Percentiles rank a stretch among this genome's conserved stretches.
These are phyloP conservation scores for Russula vinacea DNA, from an alignment of 768 basidiomycete species.

Conservation along the genomic window DNA sequence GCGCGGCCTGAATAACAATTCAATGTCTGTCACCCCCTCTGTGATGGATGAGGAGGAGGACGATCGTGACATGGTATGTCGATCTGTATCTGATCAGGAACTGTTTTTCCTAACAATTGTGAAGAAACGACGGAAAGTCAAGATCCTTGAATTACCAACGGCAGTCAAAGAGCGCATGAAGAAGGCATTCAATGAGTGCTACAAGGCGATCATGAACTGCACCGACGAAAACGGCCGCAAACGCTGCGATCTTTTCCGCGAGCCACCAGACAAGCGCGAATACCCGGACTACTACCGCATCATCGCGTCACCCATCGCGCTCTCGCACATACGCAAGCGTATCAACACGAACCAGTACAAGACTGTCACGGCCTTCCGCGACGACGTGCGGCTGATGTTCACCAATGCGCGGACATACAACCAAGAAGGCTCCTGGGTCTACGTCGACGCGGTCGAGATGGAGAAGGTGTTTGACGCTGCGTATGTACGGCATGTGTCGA, in stretches of 20 bases:
- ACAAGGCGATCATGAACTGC: slow-evolving; percentile 67
- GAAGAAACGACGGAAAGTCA: slow-evolving; percentile 86
- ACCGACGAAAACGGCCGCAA: slow-evolving; percentile 72
- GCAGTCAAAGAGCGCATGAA: slow-evolving; percentile 74
- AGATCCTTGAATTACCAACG: slow-evolving; percentile 54
- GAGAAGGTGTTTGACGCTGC: slow-evolving; percentile 79
- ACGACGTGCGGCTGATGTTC: slow-evolving; percentile 90
- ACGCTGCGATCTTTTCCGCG: slow-evolving; percentile 84
- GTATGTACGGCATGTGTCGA: slow-evolving; percentile 60
- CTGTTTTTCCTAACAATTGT: not conserved
- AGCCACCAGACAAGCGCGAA: slow-evolving; percentile 79
- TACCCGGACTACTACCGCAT: slow-evolving; percentile 93
- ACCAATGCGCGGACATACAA: slow-evolving; percentile 92
- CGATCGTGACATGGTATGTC: slow-evolving; percentile 56
- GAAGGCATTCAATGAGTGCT: slow-evolving; percentile 73
- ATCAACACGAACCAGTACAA: slow-evolving; percentile 66
- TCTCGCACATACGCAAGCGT: slow-evolving; percentile 82
- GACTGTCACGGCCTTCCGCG: slow-evolving; percentile 63
- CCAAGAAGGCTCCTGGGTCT: slow-evolving; percentile 93
- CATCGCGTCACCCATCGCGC: slow-evolving; percentile 83
- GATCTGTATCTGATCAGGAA: slow-evolving; percentile 33
- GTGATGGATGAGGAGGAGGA: slow-evolving; percentile 74
- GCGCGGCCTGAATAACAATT: slow-evolving; percentile 56
- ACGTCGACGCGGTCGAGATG: slow-evolving; percentile 91
- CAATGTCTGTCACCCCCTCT: slow-evolving; percentile 74